These are phyloP conservation scores for Gaertneriomyces semiglobifer DNA, from an alignment of 192 early-diverging fungal species.

Conservation along the genomic window DNA sequence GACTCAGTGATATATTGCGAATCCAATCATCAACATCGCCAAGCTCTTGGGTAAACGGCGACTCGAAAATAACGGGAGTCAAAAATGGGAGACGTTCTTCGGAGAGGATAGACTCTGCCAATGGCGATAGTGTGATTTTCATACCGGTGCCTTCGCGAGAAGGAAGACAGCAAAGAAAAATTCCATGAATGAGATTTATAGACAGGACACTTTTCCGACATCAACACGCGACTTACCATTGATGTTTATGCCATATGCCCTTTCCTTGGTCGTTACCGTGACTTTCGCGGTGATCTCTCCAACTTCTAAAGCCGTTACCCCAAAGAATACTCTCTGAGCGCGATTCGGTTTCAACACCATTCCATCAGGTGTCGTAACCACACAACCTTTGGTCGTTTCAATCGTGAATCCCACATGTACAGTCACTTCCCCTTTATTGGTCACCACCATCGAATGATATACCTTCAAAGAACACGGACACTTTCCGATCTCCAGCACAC, in stretches of 20 bases:
- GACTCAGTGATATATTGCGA: too few species aligned
- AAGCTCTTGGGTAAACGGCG: too few species aligned
- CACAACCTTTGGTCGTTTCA: slow-evolving; percentile 21
- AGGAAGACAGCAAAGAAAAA: slow-evolving; percentile 7
- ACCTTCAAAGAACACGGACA: slow-evolving; percentile 51
- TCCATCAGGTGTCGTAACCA: slow-evolving; percentile 38
- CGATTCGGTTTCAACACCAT: slow-evolving; percentile 37
- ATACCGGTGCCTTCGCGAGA: too few species aligned
- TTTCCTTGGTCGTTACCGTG: slow-evolving; percentile 45
- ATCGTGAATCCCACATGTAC: slow-evolving; percentile 39
- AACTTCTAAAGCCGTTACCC: slow-evolving; percentile 36
- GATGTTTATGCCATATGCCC: slow-evolving; percentile 31
- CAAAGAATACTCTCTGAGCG: slow-evolving; percentile 33
- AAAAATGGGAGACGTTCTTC: too few species aligned
- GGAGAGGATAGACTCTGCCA: too few species aligned
- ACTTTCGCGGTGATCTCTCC: slow-evolving; percentile 39
- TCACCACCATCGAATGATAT: slow-evolving; percentile 38
- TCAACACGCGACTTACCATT: slow-evolving; percentile 23
- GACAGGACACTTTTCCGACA: not conserved
- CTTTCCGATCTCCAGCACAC: slow-evolving; percentile 45
- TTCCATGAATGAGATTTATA: not conserved
- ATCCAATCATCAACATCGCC: too few species aligned
- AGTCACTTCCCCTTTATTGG: slow-evolving; percentile 53
- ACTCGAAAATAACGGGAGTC: too few species aligned
- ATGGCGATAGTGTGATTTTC: too few species aligned